Percentiles rank a stretch among this genome's conserved stretches.
Evolutionary conservation across 345 rosid species (phyloP).

Genomic region (Populus euphratica): DNA sequence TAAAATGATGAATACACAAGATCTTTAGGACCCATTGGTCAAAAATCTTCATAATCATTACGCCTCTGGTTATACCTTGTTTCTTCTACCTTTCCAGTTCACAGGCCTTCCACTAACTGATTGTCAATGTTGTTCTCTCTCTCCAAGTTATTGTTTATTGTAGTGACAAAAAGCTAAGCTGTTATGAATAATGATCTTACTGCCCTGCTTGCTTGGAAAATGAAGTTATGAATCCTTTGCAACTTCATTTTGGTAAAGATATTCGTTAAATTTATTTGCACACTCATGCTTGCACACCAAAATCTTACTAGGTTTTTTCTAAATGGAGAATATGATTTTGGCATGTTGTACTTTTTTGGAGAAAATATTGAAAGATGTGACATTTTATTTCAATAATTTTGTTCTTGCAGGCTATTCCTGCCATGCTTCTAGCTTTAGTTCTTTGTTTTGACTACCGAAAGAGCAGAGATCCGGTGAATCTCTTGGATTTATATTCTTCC

Average conservation of each 20-base stretch:
- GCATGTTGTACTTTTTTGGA: not conserved
- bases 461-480: slow-evolving; percentile 67
- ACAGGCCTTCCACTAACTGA: not conserved
- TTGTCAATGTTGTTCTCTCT: not conserved
- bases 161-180: not conserved
- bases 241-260: not conserved
- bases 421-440: slow-evolving; percentile 84
- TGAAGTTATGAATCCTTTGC: not conserved
- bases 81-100: not conserved
- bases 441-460: slow-evolving; percentile 87
- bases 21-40: not conserved
- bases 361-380: not conserved
- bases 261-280: not conserved
- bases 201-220: not conserved
- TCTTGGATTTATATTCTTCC: slow-evolving; percentile 56
- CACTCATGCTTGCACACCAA: not conserved
- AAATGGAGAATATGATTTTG: not conserved
- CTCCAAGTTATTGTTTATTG: not conserved
- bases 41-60: not conserved
- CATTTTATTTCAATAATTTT: slow-evolving; percentile 8
- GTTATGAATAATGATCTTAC: not conserved
- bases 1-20: not conserved
- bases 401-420: slow-evolving; percentile 79
- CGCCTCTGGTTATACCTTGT: not conserved
- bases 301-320: not conserved